phyloP scores from a whole-genome alignment of 768 basidiomycete genomes.

The Pulveroboletus ravenelii region DNA sequence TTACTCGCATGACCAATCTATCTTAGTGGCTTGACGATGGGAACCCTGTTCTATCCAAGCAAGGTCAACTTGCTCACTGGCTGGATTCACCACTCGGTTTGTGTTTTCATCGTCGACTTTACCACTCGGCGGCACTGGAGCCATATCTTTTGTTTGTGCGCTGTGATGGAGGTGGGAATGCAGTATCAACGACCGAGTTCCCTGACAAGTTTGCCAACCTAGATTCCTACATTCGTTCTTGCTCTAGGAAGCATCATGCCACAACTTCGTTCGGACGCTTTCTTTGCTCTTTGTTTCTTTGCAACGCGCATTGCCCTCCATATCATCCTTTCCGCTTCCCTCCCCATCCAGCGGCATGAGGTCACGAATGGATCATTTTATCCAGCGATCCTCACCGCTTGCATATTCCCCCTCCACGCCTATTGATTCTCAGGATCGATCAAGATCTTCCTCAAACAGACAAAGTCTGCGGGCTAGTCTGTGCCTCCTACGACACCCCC shows the following conservation, averaged over 20 bases:
- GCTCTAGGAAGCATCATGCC: conserved; percentile 44
- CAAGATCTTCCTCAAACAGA: conserved; percentile 40
- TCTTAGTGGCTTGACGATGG: conserved; percentile 42
- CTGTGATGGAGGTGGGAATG: conserved; percentile 43
- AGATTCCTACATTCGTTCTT: conserved; percentile 54
- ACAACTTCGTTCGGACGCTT: conserved; percentile 40
- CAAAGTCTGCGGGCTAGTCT: conserved; percentile 4
- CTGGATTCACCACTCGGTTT: conserved; percentile 48
- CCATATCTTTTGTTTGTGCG: conserved; percentile 41
- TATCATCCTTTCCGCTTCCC: conserved; percentile 32
- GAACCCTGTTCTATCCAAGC: conserved; percentile 42
- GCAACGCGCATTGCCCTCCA: conserved; percentile 48
- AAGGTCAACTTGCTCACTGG: conserved; percentile 49
- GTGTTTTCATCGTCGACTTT: conserved; percentile 40
- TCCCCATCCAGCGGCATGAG: conserved; percentile 27
- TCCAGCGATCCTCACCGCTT: conserved; percentile 37
- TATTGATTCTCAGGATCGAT: conserved; percentile 52
- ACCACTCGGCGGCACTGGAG: conserved; percentile 33
- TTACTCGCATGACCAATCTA: conserved; percentile 8
- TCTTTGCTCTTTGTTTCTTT: conserved; percentile 50
- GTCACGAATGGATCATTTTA: conserved; percentile 33
- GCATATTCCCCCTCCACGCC: conserved; percentile 47
- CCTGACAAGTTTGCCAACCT: background rate
- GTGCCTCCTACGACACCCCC: background rate
- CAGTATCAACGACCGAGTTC: background rate